A percentile compares a stretch with the other conserved stretches of the same genome.
Evolutionary conservation across 176 grass and related monocot species (phyloP).

Genomic region (Olyra latifolia): DNA sequence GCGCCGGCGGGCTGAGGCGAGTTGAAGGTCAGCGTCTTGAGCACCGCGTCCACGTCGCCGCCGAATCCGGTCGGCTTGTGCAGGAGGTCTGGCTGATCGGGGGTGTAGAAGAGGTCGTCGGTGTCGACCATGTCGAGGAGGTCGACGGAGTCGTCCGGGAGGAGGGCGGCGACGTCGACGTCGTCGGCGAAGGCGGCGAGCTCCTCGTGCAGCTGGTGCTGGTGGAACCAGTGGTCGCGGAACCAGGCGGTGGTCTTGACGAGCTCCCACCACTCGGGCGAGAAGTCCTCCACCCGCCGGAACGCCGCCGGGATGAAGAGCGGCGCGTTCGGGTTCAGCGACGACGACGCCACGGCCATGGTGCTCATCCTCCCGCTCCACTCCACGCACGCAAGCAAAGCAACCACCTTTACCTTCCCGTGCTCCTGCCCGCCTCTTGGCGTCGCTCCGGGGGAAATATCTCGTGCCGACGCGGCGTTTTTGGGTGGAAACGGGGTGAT

Average conservation of each 20-base stretch:
- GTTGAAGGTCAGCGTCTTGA: constrained; percentile 36
- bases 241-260: constrained; percentile 94
- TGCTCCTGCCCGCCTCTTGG: too few species aligned
- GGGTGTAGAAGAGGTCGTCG: constrained; percentile 53
- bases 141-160: constrained; percentile 84
- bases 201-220: constrained; percentile 76
- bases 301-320: constrained; percentile 90
- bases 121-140: constrained; percentile 52
- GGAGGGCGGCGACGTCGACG: constrained; percentile 53
- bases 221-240: constrained; percentile 85
- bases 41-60: constrained; percentile 45
- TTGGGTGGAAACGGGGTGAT: neutral
- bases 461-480: neutral
- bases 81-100: constrained; percentile 4
- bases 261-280: constrained; percentile 91
- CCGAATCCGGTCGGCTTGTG: constrained; percentile 15
- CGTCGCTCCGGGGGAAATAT: neutral
- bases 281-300: constrained; percentile 87
- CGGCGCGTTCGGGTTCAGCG: constrained; percentile 90
- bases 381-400: neutral
- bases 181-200: constrained; percentile 28
- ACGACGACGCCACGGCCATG: constrained; percentile 47
- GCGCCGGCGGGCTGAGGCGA: constrained; percentile 29
- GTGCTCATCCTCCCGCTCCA: constrained; percentile 27
- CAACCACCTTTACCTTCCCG: neutral